These are phyloP conservation scores for Aspergillus ibericus DNA, from an alignment of 2,329 filamentous ascomycete genomes.

Conservation along the genomic window DNA sequence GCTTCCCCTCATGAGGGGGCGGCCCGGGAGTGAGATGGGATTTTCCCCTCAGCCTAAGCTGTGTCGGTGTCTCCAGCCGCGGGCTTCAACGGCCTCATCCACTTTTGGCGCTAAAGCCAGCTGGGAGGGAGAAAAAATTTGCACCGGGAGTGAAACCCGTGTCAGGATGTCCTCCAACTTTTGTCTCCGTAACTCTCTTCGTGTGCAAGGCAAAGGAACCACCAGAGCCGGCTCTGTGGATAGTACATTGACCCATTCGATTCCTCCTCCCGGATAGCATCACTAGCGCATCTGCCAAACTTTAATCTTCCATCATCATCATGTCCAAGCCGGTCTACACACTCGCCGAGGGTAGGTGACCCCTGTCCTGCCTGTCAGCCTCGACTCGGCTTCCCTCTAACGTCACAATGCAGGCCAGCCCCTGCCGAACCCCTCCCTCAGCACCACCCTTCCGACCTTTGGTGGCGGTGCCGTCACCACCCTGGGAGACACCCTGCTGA, in stretches of 20 bases:
- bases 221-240: not conserved
- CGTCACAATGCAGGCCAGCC: not conserved
- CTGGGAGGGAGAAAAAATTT: not conserved
- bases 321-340: slow-evolving; percentile 7
- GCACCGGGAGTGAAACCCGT: not conserved
- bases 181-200: not conserved
- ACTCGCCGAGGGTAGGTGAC: slow-evolving; percentile 6
- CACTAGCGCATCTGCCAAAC: not conserved
- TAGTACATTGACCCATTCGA: not conserved
- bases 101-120: slow-evolving; percentile 3
- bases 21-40: not conserved
- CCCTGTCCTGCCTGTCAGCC: not conserved
- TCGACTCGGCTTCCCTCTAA: not conserved
- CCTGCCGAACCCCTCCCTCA: not conserved
- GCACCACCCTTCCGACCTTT: slow-evolving; percentile 8
- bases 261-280: not conserved
- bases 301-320: not conserved
- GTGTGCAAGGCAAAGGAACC: not conserved
- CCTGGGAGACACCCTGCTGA: slow-evolving; percentile 4
- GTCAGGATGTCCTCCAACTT: not conserved
- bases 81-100: not conserved
- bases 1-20: not conserved
- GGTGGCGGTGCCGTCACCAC: slow-evolving; percentile 5
- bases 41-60: not conserved
- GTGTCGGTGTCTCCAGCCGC: not conserved